Conservation (phyloP, 139 green algal genomes). For the Closterium sp. region DNA sequence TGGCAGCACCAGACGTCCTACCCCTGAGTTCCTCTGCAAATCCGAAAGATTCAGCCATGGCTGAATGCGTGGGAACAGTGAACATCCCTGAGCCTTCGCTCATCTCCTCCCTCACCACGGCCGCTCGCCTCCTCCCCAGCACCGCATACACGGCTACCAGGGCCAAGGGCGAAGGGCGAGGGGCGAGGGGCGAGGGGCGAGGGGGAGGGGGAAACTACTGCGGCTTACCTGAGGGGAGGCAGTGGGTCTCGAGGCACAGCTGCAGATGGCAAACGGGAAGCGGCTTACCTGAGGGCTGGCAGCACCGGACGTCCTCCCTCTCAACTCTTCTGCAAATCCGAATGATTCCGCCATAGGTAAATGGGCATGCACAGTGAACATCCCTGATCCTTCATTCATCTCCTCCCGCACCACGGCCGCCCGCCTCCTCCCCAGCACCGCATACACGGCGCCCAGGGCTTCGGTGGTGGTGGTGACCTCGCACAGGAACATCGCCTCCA, state of each 20-base stretch:
- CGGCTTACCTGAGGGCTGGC: slow-evolving; percentile 64
- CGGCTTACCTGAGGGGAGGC: not conserved
- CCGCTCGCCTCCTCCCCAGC: slow-evolving; percentile 72
- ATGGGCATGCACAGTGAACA: slow-evolving; percentile 81
- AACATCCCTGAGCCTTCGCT: slow-evolving; percentile 89
- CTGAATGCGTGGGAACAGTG: slow-evolving; percentile 76
- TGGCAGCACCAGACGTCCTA: slow-evolving; percentile 78
- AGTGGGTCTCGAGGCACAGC: not conserved
- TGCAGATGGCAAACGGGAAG: not conserved
- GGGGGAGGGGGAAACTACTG: not conserved
- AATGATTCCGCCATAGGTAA: slow-evolving; percentile 90
- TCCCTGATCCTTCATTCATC: slow-evolving; percentile 89
- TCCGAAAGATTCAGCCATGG: slow-evolving; percentile 87
- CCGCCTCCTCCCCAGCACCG: slow-evolving; percentile 77
- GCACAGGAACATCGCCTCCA: slow-evolving; percentile 86
- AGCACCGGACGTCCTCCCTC: slow-evolving; percentile 74
- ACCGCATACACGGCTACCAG: slow-evolving; percentile 59
- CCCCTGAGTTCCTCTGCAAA: slow-evolving; percentile 89
- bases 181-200: not conserved
- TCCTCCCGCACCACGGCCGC: slow-evolving; percentile 81
- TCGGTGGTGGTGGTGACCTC: slow-evolving; percentile 53
- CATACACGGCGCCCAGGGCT: slow-evolving; percentile 68
- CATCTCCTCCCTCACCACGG: slow-evolving; percentile 86
- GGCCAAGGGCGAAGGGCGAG: not conserved
- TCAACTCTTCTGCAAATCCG: slow-evolving; percentile 90